Evolutionary conservation across 805 yeast species (phyloP), one percentile per base, ranked within the genome.

Genomic region (Saccharomycopsis malanga): DNA sequence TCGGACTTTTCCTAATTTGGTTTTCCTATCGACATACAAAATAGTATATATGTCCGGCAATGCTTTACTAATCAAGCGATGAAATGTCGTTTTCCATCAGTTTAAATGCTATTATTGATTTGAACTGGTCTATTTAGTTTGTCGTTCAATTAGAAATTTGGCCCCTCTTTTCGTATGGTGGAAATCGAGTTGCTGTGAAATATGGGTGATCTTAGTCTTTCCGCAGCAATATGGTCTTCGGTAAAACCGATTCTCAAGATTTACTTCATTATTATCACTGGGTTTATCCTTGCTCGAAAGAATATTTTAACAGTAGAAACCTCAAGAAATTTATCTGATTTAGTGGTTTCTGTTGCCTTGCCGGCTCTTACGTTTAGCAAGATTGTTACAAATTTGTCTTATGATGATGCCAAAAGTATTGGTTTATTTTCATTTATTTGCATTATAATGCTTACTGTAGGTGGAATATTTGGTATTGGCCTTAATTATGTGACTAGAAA

Each of bases 181-280:
- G n/a, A n/a, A n/a, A n/a, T n/a, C n/a, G n/a, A n/a, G n/a, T n/a
- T n/a, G 36, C 36, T 32, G 17, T 7, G 18, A 32, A 32, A 32
- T 5, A 41, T 41, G 44, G 27, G 17, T 12, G 21, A 27, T 14
- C 32, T 41, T 21, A 29, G 35, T 2, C 34, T 50, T 2, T 40
- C 46, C 7, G 39, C 57, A 2, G 54, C 54, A 3, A 46, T 52
- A 7, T 52, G 61, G 50, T 46, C 53, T 5, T 69, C 91, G 1
- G 87, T 83, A 23, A 83, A 81, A 63, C 93, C 93, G 14, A 81
- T 84, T 53, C 71, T 83, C 58, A 79, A 84, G 61, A 81, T 84
- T 61, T 84, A 84, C 59, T 63, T 83, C 61, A 81, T 84, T 57
- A 77, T 84, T 3, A 77, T 72, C 14, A 61, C 80, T n/a, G 94